Evolutionary conservation across 352 stramenopile species (phyloP), one percentile per base, ranked within the genome.

Genomic region (Phytophthora citrophthora): DNA sequence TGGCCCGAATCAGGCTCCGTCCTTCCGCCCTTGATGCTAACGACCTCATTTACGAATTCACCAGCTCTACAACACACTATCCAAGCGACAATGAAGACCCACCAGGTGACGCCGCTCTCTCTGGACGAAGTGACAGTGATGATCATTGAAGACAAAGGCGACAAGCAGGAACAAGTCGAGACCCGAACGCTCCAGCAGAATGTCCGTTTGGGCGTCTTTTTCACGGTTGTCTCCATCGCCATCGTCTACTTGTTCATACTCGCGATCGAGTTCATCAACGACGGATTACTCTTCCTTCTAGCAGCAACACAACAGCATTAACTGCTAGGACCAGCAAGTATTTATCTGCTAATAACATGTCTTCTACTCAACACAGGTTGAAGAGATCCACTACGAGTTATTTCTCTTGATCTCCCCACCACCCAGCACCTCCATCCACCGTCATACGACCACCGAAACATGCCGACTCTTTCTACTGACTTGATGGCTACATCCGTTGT

Each of bases 401-500:
- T 60, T 60, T 60, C 32, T 59, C 52, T 59, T 59, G 52, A 59
- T 60, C 27, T 43, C 13, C 27, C n/a, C 23, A 15, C 52, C 39
- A 60, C 52, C 52, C 27, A 52, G 7, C 52, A 47, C 24, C 24
- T 26, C 47, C 38, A 39, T 39, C 16, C 36, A 16, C 5, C n/a
- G 3, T 26, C 16, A 44, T 43, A 26, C 52, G 52, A 60, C 52
- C 52, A 60, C 5, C 52, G 16, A 60, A 60, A 59, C 23, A 24
- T 43, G 31, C 27, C 18, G 26, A 56, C 32, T 56, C 38, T 36
- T 34, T 24, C 12, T 55, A 15, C 60, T 63, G 60, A 68, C 60
- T 69, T 15, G 54, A 69, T 69, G 54, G 61, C 61, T 64, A 59
- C 54, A 64, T 64, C 39, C 34, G 50, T 20, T 54, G 39, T 39